Percentiles rank a stretch among this genome's conserved stretches.
phyloP scores from a whole-genome alignment of 1,284 basidiomycete species.

The Mycena citricolor region DNA sequence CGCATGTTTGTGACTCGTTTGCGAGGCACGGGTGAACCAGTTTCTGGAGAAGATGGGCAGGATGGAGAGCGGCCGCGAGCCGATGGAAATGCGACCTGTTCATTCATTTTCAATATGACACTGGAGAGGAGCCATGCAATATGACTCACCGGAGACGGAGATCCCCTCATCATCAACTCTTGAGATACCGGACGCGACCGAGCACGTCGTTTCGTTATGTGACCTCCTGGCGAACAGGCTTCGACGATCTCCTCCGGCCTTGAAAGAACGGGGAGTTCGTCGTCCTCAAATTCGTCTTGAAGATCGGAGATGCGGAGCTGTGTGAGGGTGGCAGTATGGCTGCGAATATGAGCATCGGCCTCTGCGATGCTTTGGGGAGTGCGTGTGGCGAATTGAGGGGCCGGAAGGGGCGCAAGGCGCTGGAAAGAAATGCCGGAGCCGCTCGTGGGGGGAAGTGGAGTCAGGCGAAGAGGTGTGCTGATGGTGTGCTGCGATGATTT shows the following conservation, averaged over 20 bases:
- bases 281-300: constrained; percentile 43
- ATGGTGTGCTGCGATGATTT: constrained; percentile 43
- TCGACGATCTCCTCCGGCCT: constrained; percentile 60
- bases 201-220: constrained; percentile 68
- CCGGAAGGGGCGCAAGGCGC: constrained; percentile 62
- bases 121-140: too few species aligned
- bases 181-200: constrained; percentile 65
- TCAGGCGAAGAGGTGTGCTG: constrained; percentile 30
- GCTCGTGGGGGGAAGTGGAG: constrained; percentile 47
- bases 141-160: constrained; percentile 43
- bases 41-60: constrained; percentile 38
- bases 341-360: constrained; percentile 58
- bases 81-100: constrained; percentile 35
- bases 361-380: constrained; percentile 63
- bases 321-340: constrained; percentile 66
- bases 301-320: constrained; percentile 61
- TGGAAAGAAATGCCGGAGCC: constrained; percentile 47
- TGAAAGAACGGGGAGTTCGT: constrained; percentile 26
- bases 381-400: constrained; percentile 52
- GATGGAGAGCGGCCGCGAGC: constrained; percentile 36
- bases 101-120: too few species aligned
- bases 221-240: constrained; percentile 70
- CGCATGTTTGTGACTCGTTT: constrained; percentile 42
- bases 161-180: constrained; percentile 57
- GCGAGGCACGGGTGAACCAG: constrained; percentile 48